phyloP scores from a whole-genome alignment of 2,329 filamentous ascomycete genomes.

The Botrytis elliptica region DNA sequence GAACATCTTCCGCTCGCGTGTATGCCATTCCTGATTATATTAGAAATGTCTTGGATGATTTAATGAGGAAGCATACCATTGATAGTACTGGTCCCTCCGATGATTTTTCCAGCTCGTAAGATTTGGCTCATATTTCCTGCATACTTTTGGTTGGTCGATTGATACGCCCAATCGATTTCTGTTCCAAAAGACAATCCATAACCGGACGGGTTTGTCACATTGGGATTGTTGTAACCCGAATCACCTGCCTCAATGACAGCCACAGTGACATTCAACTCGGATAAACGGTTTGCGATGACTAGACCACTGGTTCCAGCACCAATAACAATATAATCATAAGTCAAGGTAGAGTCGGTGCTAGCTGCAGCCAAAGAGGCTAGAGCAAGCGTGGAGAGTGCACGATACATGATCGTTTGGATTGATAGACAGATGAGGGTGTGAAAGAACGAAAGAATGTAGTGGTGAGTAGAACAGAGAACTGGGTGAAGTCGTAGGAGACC shows the following conservation, averaged over 20 bases:
- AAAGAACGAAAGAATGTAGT: neutral
- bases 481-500: neutral
- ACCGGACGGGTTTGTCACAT: conserved; percentile 12
- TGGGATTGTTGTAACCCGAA: neutral
- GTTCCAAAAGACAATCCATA: conserved; percentile 22
- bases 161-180: conserved; percentile 35
- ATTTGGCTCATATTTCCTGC: conserved; percentile 35
- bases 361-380: conserved; percentile 4
- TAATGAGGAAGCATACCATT: conserved; percentile 40
- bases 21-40: conserved; percentile 41
- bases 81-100: conserved; percentile 45
- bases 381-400: neutral
- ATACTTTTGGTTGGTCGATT: conserved; percentile 37
- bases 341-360: neutral
- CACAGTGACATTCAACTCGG: conserved; percentile 19
- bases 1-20: conserved; percentile 39
- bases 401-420: neutral
- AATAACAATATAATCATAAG: conserved; percentile 22
- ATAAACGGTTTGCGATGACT: conserved; percentile 15
- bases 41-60: conserved; percentile 28
- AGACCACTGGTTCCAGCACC: conserved; percentile 22
- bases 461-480: neutral
- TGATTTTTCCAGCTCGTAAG: conserved; percentile 44
- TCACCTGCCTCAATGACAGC: conserved; percentile 22
- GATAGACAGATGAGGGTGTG: neutral